Conservation (phyloP, 352 stramenopile species). For the Blastocystis sp. region DNA sequence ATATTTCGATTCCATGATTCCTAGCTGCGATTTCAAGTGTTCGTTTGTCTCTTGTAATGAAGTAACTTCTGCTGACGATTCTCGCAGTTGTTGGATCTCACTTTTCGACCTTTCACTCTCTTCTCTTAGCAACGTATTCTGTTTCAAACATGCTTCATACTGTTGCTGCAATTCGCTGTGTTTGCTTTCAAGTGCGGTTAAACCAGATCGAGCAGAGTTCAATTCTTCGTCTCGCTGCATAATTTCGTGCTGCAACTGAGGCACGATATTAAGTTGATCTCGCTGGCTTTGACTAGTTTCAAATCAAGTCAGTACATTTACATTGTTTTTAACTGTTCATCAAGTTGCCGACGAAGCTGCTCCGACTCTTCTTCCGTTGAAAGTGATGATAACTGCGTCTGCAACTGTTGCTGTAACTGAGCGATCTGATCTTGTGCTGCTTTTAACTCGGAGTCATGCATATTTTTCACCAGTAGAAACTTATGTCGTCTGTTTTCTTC, state of each 20-base stretch:
- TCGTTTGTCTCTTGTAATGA: neutral
- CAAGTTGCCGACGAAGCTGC: neutral
- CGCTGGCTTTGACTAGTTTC: neutral
- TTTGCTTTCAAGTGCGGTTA: neutral
- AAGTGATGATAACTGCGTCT: neutral
- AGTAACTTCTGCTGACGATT: neutral
- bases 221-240: neutral
- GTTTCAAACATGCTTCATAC: neutral
- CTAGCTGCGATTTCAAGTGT: conserved; percentile 11
- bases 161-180: neutral
- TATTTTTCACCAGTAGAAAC: conserved; percentile 57
- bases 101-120: neutral
- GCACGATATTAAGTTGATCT: neutral
- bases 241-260: neutral
- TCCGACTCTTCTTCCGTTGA: neutral
- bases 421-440: neutral
- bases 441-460: conserved; percentile 3
- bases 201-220: neutral
- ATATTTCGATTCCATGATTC: conserved; percentile 20
- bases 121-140: neutral
- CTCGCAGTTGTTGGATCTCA: neutral
- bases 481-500: conserved; percentile 3
- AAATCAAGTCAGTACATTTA: neutral
- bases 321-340: neutral
- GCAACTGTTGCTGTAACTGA: neutral